These are phyloP conservation scores for Trametes sanguinea DNA, from an alignment of 768 basidiomycete genomes.

Conservation along the genomic window DNA sequence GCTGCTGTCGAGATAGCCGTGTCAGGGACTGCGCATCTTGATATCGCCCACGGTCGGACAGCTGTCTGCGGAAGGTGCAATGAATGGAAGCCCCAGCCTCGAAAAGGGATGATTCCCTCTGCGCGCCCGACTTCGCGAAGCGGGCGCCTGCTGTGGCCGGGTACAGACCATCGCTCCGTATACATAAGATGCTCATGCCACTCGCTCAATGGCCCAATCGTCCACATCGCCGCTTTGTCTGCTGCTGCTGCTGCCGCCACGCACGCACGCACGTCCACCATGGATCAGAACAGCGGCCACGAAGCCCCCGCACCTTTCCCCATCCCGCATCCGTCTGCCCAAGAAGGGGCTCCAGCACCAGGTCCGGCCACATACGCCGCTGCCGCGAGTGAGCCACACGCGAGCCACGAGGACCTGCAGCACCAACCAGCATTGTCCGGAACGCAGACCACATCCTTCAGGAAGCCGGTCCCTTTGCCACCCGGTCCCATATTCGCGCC, in stretches of 20 bases:
- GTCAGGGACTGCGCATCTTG: conserved; percentile 2
- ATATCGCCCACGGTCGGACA: neutral
- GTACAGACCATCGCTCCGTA: too few relatives aligned
- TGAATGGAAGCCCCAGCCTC: conserved; percentile 6
- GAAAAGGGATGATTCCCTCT: conserved; percentile 13
- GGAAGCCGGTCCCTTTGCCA: conserved; percentile 15
- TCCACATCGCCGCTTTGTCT: neutral
- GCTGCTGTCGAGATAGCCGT: neutral
- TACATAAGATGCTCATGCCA: conserved; percentile 4
- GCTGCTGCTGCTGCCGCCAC: neutral
- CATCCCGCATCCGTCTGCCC: neutral
- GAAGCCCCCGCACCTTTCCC: neutral
- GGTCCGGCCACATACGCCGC: neutral
- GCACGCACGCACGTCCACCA: neutral
- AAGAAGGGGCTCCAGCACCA: neutral
- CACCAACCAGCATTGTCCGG: neutral
- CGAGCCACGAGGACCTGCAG: conserved; percentile 5
- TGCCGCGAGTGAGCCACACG: conserved; percentile 9
- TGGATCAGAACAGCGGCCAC: conserved; percentile 11
- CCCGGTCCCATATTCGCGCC: conserved; percentile 12
- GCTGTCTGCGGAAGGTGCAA: neutral
- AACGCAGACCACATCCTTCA: conserved; percentile 11
- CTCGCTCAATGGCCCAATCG: neutral
- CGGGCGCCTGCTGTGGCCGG: neutral
- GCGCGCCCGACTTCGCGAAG: conserved; percentile 7